These are phyloP conservation scores for Eimeria zaria DNA, from an alignment of 169 alveolate genomes.

Conservation along the genomic window DNA sequence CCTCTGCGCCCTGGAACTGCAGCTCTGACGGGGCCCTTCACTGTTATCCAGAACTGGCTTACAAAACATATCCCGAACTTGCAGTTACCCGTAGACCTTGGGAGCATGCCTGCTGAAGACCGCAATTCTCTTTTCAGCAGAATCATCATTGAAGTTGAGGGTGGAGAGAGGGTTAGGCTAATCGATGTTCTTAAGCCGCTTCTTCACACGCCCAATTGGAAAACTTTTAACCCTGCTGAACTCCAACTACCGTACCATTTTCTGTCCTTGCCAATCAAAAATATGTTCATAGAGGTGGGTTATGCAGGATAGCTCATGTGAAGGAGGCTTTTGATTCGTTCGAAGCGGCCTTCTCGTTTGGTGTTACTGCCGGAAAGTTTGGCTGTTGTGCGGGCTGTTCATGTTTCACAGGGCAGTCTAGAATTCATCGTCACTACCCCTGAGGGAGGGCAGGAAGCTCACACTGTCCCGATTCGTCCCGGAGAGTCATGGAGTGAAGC, in stretches of 20 bases:
- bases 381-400: neutral
- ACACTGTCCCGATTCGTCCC: constrained; percentile 58
- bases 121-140: constrained; percentile 52
- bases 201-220: constrained; percentile 54
- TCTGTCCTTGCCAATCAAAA: constrained; percentile 36
- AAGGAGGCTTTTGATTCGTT: neutral
- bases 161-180: constrained; percentile 48
- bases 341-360: neutral
- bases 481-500: constrained; percentile 53
- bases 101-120: constrained; percentile 61
- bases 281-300: constrained; percentile 64
- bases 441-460: constrained; percentile 56
- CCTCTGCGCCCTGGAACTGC: constrained; percentile 57
- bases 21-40: constrained; percentile 57
- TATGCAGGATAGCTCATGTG: neutral
- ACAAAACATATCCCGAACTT: constrained; percentile 39
- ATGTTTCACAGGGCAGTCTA: constrained; percentile 17
- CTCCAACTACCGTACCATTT: constrained; percentile 12
- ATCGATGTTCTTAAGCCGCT: constrained; percentile 50
- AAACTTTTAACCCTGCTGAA: constrained; percentile 28
- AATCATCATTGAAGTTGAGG: constrained; percentile 51
- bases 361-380: neutral
- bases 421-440: constrained; percentile 56
- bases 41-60: constrained; percentile 44
- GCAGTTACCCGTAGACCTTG: constrained; percentile 54